Conservation (phyloP, 73 alveolate species). For the Effrenium voratum region DNA sequence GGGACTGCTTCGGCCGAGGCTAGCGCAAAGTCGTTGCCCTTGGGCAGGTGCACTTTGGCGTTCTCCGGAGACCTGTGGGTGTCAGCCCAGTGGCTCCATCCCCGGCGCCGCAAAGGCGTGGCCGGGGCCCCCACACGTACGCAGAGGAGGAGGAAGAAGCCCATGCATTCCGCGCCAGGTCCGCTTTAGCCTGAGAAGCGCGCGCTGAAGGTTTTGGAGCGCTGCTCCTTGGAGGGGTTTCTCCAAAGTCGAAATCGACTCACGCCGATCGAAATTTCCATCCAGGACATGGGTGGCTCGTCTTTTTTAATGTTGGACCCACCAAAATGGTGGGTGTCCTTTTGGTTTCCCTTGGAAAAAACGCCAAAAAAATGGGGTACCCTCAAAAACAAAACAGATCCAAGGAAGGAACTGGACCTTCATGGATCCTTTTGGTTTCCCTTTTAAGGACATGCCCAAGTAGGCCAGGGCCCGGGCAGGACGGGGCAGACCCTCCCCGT, state of each 20-base stretch:
- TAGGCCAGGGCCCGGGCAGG: not conserved
- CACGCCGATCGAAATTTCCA: too few relatives aligned
- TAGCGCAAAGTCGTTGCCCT: slow-evolving; percentile 48
- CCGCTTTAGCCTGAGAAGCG: not conserved
- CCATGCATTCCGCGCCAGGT: not conserved
- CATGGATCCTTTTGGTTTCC: not conserved
- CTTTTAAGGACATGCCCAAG: not conserved
- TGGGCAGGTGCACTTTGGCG: not conserved
- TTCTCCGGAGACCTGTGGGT: not conserved
- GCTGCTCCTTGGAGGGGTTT: not conserved
- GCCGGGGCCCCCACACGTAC: not conserved
- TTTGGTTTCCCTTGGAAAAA: too few relatives aligned
- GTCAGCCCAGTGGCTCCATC: too few relatives aligned
- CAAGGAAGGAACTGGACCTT: not conserved
- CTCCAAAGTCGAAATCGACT: too few relatives aligned
- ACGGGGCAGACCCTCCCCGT: not conserved
- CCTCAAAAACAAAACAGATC: too few relatives aligned
- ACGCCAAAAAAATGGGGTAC: too few relatives aligned
- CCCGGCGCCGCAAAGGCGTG: too few relatives aligned
- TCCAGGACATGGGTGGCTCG: too few relatives aligned
- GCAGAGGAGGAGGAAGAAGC: slow-evolving; percentile 30
- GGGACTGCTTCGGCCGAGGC: too few relatives aligned
- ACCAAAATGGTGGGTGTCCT: too few relatives aligned
- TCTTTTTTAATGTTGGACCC: too few relatives aligned
- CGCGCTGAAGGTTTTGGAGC: not conserved